Conservation (phyloP, 129 eudicot species). For the Erigeron canadensis region DNA sequence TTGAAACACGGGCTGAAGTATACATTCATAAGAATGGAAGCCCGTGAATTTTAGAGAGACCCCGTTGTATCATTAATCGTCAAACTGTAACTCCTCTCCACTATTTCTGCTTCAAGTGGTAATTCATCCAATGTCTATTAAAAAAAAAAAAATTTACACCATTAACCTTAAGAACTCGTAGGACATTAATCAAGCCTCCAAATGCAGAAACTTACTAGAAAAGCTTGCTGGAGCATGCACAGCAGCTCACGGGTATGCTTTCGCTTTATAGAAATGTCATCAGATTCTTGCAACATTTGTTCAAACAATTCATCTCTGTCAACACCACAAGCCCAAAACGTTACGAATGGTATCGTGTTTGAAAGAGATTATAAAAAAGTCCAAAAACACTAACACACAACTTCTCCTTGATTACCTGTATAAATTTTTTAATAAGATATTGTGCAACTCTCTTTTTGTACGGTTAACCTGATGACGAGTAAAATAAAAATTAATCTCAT, state of each 20-base stretch:
- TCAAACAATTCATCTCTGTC: constrained; percentile 84
- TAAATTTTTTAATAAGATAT: constrained; percentile 74
- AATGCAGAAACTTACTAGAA: constrained; percentile 48
- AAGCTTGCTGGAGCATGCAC: constrained; percentile 88
- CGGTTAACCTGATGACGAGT: constrained; percentile 64
- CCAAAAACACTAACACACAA: not conserved
- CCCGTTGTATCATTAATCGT: constrained; percentile 65
- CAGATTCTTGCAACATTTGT: constrained; percentile 93
- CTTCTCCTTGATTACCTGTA: constrained; percentile 64
- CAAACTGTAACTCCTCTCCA: constrained; percentile 82
- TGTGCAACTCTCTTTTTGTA: constrained; percentile 89
- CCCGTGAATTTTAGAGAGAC: constrained; percentile 85
- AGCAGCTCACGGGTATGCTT: constrained; percentile 75
- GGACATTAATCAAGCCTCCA: not conserved
- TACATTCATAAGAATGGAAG: constrained; percentile 63
- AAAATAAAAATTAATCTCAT: constrained; percentile 4
- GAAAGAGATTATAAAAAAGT: not conserved
- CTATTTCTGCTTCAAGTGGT: constrained; percentile 88
- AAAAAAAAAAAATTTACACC: not conserved
- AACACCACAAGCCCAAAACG: constrained; percentile 12
- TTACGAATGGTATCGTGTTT: not conserved
- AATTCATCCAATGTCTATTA: constrained; percentile 81
- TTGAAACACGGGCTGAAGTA: constrained; percentile 46
- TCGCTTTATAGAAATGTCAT: constrained; percentile 72
- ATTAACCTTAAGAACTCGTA: not conserved